Base-by-base conservation (phyloP, 305 asterid genomes). In the Stenogyne calaminthoides region DNA sequence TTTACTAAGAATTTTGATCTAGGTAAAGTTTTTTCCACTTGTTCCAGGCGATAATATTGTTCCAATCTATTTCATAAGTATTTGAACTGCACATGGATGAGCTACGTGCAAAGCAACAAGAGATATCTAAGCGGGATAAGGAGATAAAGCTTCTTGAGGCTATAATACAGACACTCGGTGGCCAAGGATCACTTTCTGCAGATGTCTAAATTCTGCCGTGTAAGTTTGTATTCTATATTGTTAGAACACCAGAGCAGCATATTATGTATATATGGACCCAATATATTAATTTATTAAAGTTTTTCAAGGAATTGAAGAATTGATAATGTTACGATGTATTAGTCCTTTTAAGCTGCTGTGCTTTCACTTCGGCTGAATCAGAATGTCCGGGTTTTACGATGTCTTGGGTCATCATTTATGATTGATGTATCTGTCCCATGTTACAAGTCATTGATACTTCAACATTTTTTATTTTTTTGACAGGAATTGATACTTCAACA, bases 41-140 rank as follows among this genome's bases (percentile, higher is more conserved):
- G 29, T 36, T 19, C 39, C 1, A 3, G 52, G 25, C 22, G 22
- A 32, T 74, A 18, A 51, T 66, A 25, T 15, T 15, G 9, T 61
- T 56, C 39, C 55, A 22, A 11, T 76, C 9, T 71, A 64, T 49
- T 86, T 91, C 96, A 94, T 96, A 86, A 77, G 97, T 94, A 59
- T 94, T 94, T 78, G 88, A 82, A 77, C 81, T 94, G 80, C 99
- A 94, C 85, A 80, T 88, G 97, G 99, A 94, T 79, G 99, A 94
- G 87, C 77, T 94, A 72, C 87, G 91, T 6, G 84, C 88, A 67
- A 91, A 94, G 85, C 97, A 94, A 76, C 91, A 83, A 44, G 99
- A 94, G 90, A 94, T 94, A 46, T 67, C 82, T 42, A 86, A 86
- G 83, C 89, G 95, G 71, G 99, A 90, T 76, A 77, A 85, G 78